Evolutionary conservation across 768 basidiomycete genomes (phyloP).

Genomic region (Lactarius hatsudake): DNA sequence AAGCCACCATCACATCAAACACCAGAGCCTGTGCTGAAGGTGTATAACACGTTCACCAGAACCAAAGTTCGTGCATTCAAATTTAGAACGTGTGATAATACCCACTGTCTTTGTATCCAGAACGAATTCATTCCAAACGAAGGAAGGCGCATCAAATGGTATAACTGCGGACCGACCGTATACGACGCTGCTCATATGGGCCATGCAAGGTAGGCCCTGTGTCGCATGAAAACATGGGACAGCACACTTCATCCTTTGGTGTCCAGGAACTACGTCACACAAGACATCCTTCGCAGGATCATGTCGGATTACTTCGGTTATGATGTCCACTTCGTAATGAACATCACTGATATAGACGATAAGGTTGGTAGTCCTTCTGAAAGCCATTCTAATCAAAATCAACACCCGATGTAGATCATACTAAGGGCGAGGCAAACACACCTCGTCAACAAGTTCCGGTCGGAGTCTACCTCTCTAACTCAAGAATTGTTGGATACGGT

Average conservation of each 20-base stretch:
- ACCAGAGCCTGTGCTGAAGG: constrained; percentile 66
- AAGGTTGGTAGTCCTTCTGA: constrained; percentile 54
- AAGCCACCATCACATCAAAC: constrained; percentile 43
- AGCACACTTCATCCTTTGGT: background rate
- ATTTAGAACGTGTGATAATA: constrained; percentile 12
- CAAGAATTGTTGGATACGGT: constrained; percentile 56
- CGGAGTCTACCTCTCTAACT: constrained; percentile 53
- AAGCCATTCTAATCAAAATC: constrained; percentile 18
- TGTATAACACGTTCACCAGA: constrained; percentile 92
- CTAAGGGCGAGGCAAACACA: constrained; percentile 81
- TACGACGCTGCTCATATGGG: constrained; percentile 99
- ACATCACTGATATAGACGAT: constrained; percentile 98
- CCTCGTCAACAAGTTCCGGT: constrained; percentile 60
- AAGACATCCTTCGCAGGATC: constrained; percentile 87
- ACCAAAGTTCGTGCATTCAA: constrained; percentile 59
- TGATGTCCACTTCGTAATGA: constrained; percentile 98
- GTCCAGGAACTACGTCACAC: constrained; percentile 90
- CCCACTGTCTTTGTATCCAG: constrained; percentile 39
- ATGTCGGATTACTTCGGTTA: constrained; percentile 96
- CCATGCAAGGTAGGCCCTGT: constrained; percentile 75
- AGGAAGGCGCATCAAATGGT: constrained; percentile 89
- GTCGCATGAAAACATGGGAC: background rate
- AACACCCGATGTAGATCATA: constrained; percentile 69
- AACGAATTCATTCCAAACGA: constrained; percentile 70
- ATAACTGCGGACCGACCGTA: constrained; percentile 98